A percentile compares a stretch with the other conserved stretches of the same genome.
These are phyloP conservation scores for Cyberlindnera petersonii DNA, from an alignment of 805 yeast species.

Conservation along the genomic window DNA sequence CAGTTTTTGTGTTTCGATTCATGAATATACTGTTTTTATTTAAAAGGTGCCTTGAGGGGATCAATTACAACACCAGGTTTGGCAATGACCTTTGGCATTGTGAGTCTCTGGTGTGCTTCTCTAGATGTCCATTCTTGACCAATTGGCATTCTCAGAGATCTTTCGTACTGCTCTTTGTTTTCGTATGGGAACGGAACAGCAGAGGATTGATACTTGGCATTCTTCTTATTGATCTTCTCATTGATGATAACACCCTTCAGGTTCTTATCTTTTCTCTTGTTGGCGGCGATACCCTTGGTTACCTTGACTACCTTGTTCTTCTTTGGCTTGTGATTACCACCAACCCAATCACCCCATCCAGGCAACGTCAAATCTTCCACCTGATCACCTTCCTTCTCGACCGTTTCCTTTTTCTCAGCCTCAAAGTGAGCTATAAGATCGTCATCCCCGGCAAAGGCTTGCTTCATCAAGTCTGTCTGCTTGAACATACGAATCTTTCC, in stretches of 20 bases:
- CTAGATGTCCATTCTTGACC: conserved; percentile 96
- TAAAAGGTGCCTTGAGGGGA: conserved; percentile 85
- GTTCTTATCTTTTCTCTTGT: conserved; percentile 74
- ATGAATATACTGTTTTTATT: no score
- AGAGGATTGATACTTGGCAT: conserved; percentile 76
- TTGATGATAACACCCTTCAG: conserved; percentile 82
- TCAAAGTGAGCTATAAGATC: conserved; percentile 80
- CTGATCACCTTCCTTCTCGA: conserved; percentile 79
- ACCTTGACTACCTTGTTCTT: conserved; percentile 65
- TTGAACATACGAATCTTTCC: conserved; percentile 54
- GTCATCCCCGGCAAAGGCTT: conserved; percentile 98
- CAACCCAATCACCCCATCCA: conserved; percentile 99
- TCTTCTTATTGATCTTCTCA: conserved; percentile 81
- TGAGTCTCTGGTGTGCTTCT: conserved; percentile 78
- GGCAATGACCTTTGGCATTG: conserved; percentile 83
- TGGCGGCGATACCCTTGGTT: conserved; percentile 68
- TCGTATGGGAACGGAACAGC: conserved; percentile 96
- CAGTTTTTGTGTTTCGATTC: background rate
- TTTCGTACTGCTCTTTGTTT: conserved; percentile 89
- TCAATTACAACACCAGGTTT: conserved; percentile 89
- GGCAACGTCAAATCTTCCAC: conserved; percentile 84
- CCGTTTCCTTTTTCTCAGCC: conserved; percentile 64
- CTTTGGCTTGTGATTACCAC: conserved; percentile 42
- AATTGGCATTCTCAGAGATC: conserved; percentile 90
- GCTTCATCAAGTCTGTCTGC: conserved; percentile 76